A percentile compares a stretch with the other conserved stretches of the same genome.
Evolutionary conservation across 805 yeast species (phyloP).

Genomic region (Sugiyamaella chiloensis): DNA sequence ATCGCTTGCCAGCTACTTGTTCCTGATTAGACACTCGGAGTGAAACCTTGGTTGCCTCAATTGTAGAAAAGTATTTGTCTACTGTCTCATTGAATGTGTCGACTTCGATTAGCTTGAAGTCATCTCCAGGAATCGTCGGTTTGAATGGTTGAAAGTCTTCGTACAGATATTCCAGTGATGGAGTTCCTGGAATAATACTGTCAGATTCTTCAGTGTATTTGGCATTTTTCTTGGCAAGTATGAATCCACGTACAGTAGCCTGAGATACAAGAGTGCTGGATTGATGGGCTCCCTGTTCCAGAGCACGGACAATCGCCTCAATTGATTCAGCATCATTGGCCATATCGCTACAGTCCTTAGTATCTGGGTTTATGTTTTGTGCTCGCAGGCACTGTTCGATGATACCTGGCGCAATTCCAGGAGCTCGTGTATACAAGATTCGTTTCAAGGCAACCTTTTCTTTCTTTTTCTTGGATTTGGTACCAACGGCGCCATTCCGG

Average conservation of each 20-base stretch:
- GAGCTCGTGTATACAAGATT: constrained; percentile 60
- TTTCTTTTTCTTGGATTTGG: constrained; percentile 12
- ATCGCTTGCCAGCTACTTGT: constrained; percentile 66
- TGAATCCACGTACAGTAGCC: constrained; percentile 52
- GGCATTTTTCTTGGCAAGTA: constrained; percentile 59
- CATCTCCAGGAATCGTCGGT: constrained; percentile 40
- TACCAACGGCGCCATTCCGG: neutral
- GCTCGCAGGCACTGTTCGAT: constrained; percentile 55
- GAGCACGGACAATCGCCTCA: constrained; percentile 37
- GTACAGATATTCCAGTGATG: constrained; percentile 44
- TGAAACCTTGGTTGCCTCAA: constrained; percentile 77
- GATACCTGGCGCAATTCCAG: constrained; percentile 76
- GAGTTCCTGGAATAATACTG: neutral
- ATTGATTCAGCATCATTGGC: constrained; percentile 24
- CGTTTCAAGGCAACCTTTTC: constrained; percentile 56
- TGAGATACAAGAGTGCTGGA: constrained; percentile 37
- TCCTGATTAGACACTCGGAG: constrained; percentile 73
- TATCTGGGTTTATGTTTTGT: constrained; percentile 44
- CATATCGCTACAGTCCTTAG: constrained; percentile 14
- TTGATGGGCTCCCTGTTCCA: constrained; percentile 47
- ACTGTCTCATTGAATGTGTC: constrained; percentile 76
- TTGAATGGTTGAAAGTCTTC: constrained; percentile 71
- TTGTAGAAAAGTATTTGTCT: constrained; percentile 78
- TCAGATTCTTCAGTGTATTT: constrained; percentile 30
- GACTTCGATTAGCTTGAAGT: constrained; percentile 41